These are phyloP conservation scores for Populus ilicifolia DNA, from an alignment of 345 rosid genomes.

Conservation along the genomic window DNA sequence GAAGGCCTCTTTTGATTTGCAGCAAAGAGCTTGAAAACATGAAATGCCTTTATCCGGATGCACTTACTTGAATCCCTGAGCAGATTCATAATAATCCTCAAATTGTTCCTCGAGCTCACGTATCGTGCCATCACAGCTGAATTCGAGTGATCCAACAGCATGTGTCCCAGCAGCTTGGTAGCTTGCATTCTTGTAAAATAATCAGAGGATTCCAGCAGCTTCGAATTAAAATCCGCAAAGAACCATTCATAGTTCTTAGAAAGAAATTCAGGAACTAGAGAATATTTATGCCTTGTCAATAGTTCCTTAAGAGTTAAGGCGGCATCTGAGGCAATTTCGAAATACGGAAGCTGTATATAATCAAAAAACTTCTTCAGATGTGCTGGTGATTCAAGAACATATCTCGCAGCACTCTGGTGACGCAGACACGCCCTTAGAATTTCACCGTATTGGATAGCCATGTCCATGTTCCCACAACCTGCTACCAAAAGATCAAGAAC, in stretches of 20 bases:
- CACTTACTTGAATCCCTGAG: slow-evolving; percentile 53
- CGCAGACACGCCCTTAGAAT: slow-evolving; percentile 96
- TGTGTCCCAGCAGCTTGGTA: slow-evolving; percentile 47
- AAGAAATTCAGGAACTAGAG: slow-evolving; percentile 56
- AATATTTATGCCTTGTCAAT: slow-evolving; percentile 64
- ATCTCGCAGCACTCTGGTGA: slow-evolving; percentile 91
- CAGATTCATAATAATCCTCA: slow-evolving; percentile 71
- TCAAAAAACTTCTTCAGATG: slow-evolving; percentile 87
- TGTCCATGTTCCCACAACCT: slow-evolving; percentile 61
- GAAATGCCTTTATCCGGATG: slow-evolving; percentile 12
- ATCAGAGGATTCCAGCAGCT: slow-evolving; percentile 84
- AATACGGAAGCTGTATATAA: slow-evolving; percentile 89
- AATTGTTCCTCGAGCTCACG: slow-evolving; percentile 49
- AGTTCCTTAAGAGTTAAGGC: slow-evolving; percentile 97
- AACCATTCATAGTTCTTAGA: slow-evolving; percentile 93
- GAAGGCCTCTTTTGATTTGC: slow-evolving; percentile 52
- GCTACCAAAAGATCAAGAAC: too few relatives aligned
- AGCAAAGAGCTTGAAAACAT: slow-evolving; percentile 73
- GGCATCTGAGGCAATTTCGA: slow-evolving; percentile 95
- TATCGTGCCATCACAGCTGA: slow-evolving; percentile 53
- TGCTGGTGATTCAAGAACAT: slow-evolving; percentile 68
- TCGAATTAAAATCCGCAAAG: slow-evolving; percentile 75
- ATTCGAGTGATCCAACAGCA: slow-evolving; percentile 61
- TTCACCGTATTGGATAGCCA: slow-evolving; percentile 97
- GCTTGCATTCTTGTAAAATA: slow-evolving; percentile 95